Percentiles rank a stretch among this genome's conserved stretches.
phyloP scores from a whole-genome alignment of 495 filamentous ascomycete species.

The Mycothermus thermophilus region DNA sequence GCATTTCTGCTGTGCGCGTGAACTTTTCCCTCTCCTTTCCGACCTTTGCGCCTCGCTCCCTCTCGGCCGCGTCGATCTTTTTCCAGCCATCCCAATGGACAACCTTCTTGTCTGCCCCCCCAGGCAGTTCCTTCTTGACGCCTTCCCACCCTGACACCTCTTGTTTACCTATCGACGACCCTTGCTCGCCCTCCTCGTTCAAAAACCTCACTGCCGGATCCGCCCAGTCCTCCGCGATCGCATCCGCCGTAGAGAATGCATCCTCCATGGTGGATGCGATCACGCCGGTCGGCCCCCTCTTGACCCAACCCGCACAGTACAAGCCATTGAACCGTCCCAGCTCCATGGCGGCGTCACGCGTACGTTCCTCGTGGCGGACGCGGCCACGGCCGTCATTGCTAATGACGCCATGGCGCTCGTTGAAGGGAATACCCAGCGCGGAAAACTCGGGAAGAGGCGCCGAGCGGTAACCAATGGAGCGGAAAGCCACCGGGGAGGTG shows the following conservation, averaged over 20 bases:
- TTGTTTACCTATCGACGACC: slow-evolving; percentile 1
- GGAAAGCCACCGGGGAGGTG: slow-evolving; percentile 59
- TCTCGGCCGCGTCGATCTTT: slow-evolving; percentile 70
- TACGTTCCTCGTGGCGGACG: slow-evolving; percentile 29
- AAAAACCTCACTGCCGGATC: slow-evolving; percentile 32
- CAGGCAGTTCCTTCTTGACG: slow-evolving; percentile 38
- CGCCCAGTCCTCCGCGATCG: slow-evolving; percentile 61
- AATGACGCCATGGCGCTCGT: slow-evolving; percentile 57
- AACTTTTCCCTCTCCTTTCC: slow-evolving; percentile 87
- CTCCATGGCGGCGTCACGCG: slow-evolving; percentile 12
- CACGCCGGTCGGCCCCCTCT: slow-evolving; percentile 85
- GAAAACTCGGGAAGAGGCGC: slow-evolving; percentile 59
- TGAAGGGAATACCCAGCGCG: slow-evolving; percentile 68
- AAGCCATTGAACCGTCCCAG: slow-evolving; percentile 50
- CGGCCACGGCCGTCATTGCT: slow-evolving; percentile 75
- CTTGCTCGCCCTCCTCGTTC: slow-evolving; percentile 10
- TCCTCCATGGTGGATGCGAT: slow-evolving; percentile 96
- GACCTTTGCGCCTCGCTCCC: slow-evolving; percentile 41
- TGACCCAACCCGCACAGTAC: slow-evolving; percentile 95
- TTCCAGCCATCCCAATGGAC: slow-evolving; percentile 77
- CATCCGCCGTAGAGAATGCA: slow-evolving; percentile 78
- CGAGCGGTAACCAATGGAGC: slow-evolving; percentile 85
- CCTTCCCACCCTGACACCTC: slow-evolving; percentile 59
- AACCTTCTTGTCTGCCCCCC: slow-evolving; percentile 22
- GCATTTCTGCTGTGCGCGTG: slow-evolving; percentile 61